A percentile compares a stretch with the other conserved stretches of the same genome.
Evolutionary conservation across 495 filamentous ascomycete genomes (phyloP).

Genomic region (Aspergillus sparsus): DNA sequence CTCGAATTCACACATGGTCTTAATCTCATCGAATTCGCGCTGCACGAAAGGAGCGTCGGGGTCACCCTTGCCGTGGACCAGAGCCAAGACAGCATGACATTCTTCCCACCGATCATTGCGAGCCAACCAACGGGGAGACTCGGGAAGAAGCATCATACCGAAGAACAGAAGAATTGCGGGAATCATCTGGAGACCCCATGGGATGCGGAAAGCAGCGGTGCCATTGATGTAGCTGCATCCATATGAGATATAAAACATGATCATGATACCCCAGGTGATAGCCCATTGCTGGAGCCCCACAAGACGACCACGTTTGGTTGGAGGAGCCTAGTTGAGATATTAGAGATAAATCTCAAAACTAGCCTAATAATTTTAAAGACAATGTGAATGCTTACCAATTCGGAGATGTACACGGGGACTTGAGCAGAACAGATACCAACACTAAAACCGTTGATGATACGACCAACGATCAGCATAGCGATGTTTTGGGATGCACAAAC

Average conservation of each 20-base stretch:
- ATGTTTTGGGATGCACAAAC: constrained; percentile 73
- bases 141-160: constrained; percentile 66
- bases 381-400: constrained; percentile 42
- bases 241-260: constrained; percentile 64
- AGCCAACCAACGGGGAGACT: constrained; percentile 78
- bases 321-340: constrained; percentile 49
- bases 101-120: constrained; percentile 76
- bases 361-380: no score
- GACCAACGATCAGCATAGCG: constrained; percentile 70
- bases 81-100: constrained; percentile 58
- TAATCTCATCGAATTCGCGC: constrained; percentile 70
- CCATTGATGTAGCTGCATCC: constrained; percentile 33
- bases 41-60: constrained; percentile 59
- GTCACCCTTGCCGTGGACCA: constrained; percentile 70
- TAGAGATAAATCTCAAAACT: not conserved
- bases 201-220: constrained; percentile 65
- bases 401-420: constrained; percentile 78
- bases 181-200: constrained; percentile 77
- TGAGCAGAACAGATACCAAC: constrained; percentile 80
- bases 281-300: constrained; percentile 76
- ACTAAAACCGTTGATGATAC: constrained; percentile 73
- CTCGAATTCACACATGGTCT: constrained; percentile 70
- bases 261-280: constrained; percentile 79
- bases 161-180: constrained; percentile 65
- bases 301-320: constrained; percentile 68